Conservation (phyloP, 441 rosid species). For the Erysimum pusillum region DNA sequence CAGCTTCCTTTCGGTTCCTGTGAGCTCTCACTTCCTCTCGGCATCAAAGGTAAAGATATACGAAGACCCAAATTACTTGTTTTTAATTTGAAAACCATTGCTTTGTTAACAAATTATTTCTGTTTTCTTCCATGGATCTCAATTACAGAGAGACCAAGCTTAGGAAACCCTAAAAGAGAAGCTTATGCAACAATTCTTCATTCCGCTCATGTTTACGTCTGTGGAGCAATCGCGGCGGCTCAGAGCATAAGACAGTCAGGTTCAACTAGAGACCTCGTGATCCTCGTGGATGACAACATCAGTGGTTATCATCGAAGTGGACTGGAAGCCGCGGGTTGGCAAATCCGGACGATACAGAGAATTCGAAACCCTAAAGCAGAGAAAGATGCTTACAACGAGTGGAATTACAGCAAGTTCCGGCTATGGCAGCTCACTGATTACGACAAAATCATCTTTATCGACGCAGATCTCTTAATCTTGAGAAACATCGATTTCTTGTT, state of each 20-base stretch:
- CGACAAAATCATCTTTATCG: slow-evolving; percentile 89
- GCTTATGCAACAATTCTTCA: slow-evolving; percentile 97
- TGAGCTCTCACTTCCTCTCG: slow-evolving; percentile 87
- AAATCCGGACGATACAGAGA: slow-evolving; percentile 77
- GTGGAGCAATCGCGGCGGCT: slow-evolving; percentile 94
- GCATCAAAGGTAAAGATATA: slow-evolving; percentile 59
- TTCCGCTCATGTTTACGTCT: slow-evolving; percentile 89
- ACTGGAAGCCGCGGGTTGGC: slow-evolving; percentile 94
- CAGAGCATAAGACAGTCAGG: slow-evolving; percentile 90
- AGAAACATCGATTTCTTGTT: slow-evolving; percentile 92
- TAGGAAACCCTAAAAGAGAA: slow-evolving; percentile 72
- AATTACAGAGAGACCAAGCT: slow-evolving; percentile 54
- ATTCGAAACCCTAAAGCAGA: slow-evolving; percentile 96
- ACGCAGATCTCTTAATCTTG: slow-evolving; percentile 83
- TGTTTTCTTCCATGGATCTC: slow-evolving; percentile 6
- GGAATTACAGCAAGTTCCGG: slow-evolving; percentile 96
- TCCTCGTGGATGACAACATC: slow-evolving; percentile 85
- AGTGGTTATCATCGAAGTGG: slow-evolving; percentile 87
- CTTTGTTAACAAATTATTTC: neutral
- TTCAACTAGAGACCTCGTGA: slow-evolving; percentile 86
- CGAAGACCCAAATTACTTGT: neutral
- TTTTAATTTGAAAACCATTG: neutral
- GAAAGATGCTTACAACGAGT: slow-evolving; percentile 92
- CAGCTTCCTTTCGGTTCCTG: slow-evolving; percentile 89
- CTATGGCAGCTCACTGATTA: slow-evolving; percentile 94